phyloP scores from a whole-genome alignment of 2,329 filamentous ascomycete species.

The Lojkania enalia region DNA sequence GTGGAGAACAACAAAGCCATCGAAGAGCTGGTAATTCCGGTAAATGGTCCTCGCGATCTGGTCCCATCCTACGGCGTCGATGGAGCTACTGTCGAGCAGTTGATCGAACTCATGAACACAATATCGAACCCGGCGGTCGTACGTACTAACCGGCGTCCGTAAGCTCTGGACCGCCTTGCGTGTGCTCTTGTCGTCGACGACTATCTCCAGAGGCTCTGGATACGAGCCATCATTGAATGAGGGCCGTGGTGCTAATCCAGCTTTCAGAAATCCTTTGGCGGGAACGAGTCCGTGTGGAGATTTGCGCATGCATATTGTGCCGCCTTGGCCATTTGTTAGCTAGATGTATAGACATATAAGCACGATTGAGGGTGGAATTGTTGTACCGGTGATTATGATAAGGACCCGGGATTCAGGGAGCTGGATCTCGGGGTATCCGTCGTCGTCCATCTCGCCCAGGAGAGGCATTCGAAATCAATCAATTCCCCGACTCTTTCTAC shows the following conservation, averaged over 20 bases:
- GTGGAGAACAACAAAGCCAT: slow-evolving; percentile 88
- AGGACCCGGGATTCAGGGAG: slow-evolving; percentile 77
- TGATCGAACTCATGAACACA: slow-evolving; percentile 82
- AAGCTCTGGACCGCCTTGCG: slow-evolving; percentile 65
- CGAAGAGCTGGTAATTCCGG: slow-evolving; percentile 85
- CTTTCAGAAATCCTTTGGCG: slow-evolving; percentile 71
- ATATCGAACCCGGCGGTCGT: slow-evolving; percentile 81
- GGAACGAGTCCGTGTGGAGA: slow-evolving; percentile 80
- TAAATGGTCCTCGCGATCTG: slow-evolving; percentile 78
- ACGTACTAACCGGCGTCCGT: slow-evolving; percentile 77
- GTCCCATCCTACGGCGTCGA: slow-evolving; percentile 83
- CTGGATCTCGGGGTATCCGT: slow-evolving; percentile 32
- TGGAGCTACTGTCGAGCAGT: slow-evolving; percentile 86
- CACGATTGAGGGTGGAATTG: no score
- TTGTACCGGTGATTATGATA: slow-evolving; percentile 84
- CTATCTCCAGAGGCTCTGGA: slow-evolving; percentile 59
- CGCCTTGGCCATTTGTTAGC: slow-evolving; percentile 47
- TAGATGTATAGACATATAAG: no score
- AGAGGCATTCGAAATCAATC: no score
- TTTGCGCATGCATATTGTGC: slow-evolving; percentile 88
- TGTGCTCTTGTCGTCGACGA: slow-evolving; percentile 54
- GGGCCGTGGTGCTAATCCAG: slow-evolving; percentile 78
- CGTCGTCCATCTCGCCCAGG: slow-evolving; percentile 28
- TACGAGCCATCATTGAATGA: slow-evolving; percentile 80
- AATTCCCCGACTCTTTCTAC: no score